Conservation (phyloP, 306 rosid species). For the Quercus parvula region DNA sequence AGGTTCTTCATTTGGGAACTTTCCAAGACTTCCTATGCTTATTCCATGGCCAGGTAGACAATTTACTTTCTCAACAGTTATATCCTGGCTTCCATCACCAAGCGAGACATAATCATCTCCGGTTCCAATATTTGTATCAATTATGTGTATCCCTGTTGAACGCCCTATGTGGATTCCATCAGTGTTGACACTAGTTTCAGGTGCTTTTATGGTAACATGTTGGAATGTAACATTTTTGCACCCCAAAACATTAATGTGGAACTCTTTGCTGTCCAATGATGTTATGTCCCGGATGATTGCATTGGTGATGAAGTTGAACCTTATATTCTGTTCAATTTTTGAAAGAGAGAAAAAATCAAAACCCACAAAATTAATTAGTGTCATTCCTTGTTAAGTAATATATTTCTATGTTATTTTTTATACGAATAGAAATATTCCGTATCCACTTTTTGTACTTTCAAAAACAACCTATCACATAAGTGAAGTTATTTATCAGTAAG, state of each 20-base stretch:
- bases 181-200: constrained; percentile 28
- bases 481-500: no score
- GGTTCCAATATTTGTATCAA: constrained; percentile 21
- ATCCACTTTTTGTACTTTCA: no score
- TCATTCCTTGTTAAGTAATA: no score
- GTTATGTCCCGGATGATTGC: constrained; percentile 20
- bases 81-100: constrained; percentile 35
- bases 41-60: constrained; percentile 62
- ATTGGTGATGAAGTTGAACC: constrained; percentile 33
- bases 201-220: constrained; percentile 25
- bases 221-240: constrained; percentile 35
- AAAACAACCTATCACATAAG: no score
- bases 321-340: constrained; percentile 24
- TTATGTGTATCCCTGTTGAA: constrained; percentile 31
- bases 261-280: constrained; percentile 35
- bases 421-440: no score
- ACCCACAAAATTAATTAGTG: no score
- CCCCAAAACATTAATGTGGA: constrained; percentile 35
- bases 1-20: constrained; percentile 19
- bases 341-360: background rate
- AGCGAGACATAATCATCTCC: constrained; percentile 60
- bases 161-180: constrained; percentile 56
- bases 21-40: constrained; percentile 45
- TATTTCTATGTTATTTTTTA: no score
- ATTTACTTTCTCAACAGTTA: constrained; percentile 10